Conservation (phyloP, 129 eudicot species). For the Glebionis coronaria region DNA sequence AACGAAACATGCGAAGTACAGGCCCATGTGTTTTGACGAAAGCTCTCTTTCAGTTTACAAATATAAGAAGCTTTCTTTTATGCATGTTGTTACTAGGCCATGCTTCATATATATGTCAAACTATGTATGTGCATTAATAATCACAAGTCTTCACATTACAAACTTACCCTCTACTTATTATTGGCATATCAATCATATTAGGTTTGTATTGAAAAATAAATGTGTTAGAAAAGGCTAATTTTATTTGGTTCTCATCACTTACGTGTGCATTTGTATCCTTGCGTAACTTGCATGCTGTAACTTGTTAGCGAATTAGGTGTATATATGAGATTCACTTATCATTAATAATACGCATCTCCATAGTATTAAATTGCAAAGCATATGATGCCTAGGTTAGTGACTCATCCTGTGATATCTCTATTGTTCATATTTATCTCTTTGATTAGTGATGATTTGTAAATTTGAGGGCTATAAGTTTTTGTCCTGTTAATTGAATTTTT, state of each 20-base stretch:
- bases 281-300: conserved; percentile 5
- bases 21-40: too few species aligned
- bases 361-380: conserved; percentile 70
- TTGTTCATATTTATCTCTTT: neutral
- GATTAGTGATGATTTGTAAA: conserved; percentile 14
- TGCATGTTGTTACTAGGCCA: too few species aligned
- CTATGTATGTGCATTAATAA: neutral
- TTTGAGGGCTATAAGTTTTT: neutral
- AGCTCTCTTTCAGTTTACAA: too few species aligned
- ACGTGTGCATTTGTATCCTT: conserved; percentile 2
- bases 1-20: too few species aligned
- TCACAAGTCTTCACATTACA: neutral
- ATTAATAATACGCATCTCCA: conserved; percentile 41
- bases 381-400: conserved; percentile 70
- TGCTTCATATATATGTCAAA: too few species aligned
- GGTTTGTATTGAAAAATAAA: neutral
- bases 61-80: too few species aligned
- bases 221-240: neutral
- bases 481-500: conserved; percentile 35
- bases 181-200: neutral
- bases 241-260: neutral
- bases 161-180: neutral
- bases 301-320: neutral
- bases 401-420: neutral
- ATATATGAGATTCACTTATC: neutral